Base-by-base conservation (phyloP, 106 monocot genomes). In the Xerophyta viscosa region DNA sequence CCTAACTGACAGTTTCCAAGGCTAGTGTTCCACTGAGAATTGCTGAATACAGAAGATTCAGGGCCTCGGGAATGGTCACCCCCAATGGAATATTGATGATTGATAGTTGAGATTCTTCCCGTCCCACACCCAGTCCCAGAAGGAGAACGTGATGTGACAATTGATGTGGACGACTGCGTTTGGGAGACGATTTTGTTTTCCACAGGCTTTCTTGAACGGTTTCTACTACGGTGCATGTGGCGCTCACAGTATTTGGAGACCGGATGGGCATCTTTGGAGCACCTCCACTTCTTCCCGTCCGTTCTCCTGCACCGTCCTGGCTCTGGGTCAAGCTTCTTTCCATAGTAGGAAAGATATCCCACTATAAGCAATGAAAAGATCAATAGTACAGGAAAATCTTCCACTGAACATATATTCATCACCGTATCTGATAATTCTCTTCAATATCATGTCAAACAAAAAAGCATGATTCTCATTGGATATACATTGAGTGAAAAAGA, bases 151-250 rank as follows among this genome's bases (percentile, higher is more conserved):
- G 46, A 46, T 20, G 20, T 19, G 18, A 46, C 18, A 46, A 19
- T 20, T 19, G 30, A 17, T 20, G 24, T 24, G 60, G 44, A 50
- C 11, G 50, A 25, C 50, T 50, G 7, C 21, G 26, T 0, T 2
- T 25, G 60, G 14, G 11, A 31, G 0, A 45, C 46, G 23, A 12
- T 29, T 48, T 61, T 28, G 12, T 48, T 42, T 44, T 61, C 41
- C 31, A 36, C 60, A 48, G 60, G 47, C 47, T 61, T 41, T 31
- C 41, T 17, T 23, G 60, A 61, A 48, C 47, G 50, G 50, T 50
- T 50, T 27, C 26, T 0, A 2, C 24, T 27, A 8, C 50, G 1
- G 23, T 50, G 50, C 25, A 50, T 50, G 50, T 50, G 50, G 24
- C 50, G 4, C 50, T 25, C 50, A 50, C 50, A 50, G 50, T 50